Evolutionary conservation across 1,284 basidiomycete genomes (phyloP).

Genomic region (Ceratobasidium sp.): DNA sequence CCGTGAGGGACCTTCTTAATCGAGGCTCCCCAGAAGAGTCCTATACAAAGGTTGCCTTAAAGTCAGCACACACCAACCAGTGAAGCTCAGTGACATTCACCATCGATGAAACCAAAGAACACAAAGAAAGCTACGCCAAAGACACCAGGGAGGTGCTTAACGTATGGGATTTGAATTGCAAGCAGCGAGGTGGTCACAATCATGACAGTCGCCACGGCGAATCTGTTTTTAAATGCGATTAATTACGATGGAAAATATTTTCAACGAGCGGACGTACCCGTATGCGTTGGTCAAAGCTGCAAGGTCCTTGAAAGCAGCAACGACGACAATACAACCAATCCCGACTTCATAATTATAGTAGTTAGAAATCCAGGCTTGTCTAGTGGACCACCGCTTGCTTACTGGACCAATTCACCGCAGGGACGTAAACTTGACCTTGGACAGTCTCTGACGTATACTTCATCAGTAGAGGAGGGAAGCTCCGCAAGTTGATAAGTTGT

Average conservation of each 20-base stretch:
- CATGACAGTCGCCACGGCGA: slow-evolving; percentile 72
- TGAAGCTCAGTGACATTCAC: slow-evolving; percentile 46
- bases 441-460: slow-evolving; percentile 67
- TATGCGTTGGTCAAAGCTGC: slow-evolving; percentile 64
- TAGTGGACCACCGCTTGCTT: slow-evolving; percentile 41
- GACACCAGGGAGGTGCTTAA: slow-evolving; percentile 62
- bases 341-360: slow-evolving; percentile 55
- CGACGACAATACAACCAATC: slow-evolving; percentile 66
- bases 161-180: slow-evolving; percentile 66
- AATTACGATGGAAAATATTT: background rate
- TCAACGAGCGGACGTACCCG: slow-evolving; percentile 51
- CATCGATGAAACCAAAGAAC: slow-evolving; percentile 70
- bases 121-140: slow-evolving; percentile 63
- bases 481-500: slow-evolving; percentile 69
- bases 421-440: slow-evolving; percentile 73
- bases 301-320: slow-evolving; percentile 67
- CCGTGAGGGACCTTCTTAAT: slow-evolving; percentile 69
- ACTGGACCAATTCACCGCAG: slow-evolving; percentile 66
- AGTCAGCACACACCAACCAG: slow-evolving; percentile 1
- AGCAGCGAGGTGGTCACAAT: slow-evolving; percentile 68
- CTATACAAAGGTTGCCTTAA: slow-evolving; percentile 47
- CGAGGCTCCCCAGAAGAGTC: slow-evolving; percentile 69
- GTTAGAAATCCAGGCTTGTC: background rate
- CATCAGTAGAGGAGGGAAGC: slow-evolving; percentile 65
- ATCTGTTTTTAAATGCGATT: slow-evolving; percentile 53